These are phyloP conservation scores for Toxicodendron radicans DNA, from an alignment of 345 rosid species.

Conservation along the genomic window DNA sequence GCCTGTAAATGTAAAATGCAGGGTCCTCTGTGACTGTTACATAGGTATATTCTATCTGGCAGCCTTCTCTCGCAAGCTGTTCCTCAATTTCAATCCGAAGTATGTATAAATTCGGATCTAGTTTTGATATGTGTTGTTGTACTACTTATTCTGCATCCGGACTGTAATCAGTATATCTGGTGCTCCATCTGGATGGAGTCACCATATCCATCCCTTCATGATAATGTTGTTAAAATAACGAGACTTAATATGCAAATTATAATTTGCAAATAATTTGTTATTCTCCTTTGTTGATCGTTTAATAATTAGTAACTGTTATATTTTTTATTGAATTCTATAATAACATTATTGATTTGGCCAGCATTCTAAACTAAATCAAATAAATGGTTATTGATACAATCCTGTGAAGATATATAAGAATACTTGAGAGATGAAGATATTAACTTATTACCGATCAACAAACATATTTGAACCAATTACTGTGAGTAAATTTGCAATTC, in stretches of 20 bases:
- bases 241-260: background rate
- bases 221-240: background rate
- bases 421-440: too few species aligned
- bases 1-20: constrained; percentile 4
- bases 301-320: too few species aligned
- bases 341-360: too few species aligned
- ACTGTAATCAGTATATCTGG: background rate
- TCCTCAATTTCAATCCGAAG: constrained; percentile 10
- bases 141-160: background rate
- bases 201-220: background rate
- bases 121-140: background rate
- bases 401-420: too few species aligned
- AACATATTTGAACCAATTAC: too few species aligned
- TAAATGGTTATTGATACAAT: too few species aligned
- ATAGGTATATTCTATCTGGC: constrained; percentile 1
- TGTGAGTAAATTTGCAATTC: too few species aligned
- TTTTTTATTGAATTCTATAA: background rate
- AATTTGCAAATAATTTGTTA: background rate
- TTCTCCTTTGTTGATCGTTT: too few species aligned
- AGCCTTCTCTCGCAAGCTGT: background rate
- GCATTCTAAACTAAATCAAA: too few species aligned
- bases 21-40: background rate
- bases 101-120: constrained; percentile 12
- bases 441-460: too few species aligned
- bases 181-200: too few species aligned